Percentiles rank a stretch among this genome's conserved stretches.
phyloP scores from a whole-genome alignment of 345 rosid genomes.

The Psidium friedrichsthalianum region DNA sequence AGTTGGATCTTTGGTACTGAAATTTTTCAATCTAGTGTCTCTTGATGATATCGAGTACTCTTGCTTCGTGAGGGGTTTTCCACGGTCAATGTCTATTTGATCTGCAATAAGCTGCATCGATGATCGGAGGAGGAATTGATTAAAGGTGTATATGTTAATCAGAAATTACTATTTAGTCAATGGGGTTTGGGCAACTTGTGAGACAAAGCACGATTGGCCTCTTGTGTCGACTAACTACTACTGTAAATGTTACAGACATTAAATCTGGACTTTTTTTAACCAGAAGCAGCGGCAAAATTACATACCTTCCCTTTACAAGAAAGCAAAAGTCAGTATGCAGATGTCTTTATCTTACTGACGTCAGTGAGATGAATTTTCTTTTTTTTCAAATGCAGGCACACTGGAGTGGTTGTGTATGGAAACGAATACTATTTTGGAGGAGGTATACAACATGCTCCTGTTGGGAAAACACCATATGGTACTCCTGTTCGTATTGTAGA shows the following conservation, averaged over 20 bases:
- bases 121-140: neutral
- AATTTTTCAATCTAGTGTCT: neutral
- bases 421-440: slow-evolving; percentile 82
- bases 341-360: neutral
- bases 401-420: slow-evolving; percentile 79
- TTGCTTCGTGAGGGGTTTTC: neutral
- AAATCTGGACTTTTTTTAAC: neutral
- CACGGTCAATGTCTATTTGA: neutral
- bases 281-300: neutral
- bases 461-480: slow-evolving; percentile 77
- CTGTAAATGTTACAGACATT: neutral
- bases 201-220: neutral
- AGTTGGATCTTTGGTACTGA: neutral
- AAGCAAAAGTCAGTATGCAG: neutral
- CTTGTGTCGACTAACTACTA: neutral
- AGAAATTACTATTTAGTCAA: neutral
- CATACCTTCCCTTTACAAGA: neutral
- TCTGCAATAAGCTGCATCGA: neutral
- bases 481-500: slow-evolving; percentile 55
- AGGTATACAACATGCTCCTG: slow-evolving; percentile 64
- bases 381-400: slow-evolving; percentile 45
- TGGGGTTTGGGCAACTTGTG: neutral
- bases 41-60: neutral
- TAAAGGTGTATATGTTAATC: neutral
- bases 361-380: neutral